Conservation (phyloP, 306 rosid genomes). For the Lotus japonicus region DNA sequence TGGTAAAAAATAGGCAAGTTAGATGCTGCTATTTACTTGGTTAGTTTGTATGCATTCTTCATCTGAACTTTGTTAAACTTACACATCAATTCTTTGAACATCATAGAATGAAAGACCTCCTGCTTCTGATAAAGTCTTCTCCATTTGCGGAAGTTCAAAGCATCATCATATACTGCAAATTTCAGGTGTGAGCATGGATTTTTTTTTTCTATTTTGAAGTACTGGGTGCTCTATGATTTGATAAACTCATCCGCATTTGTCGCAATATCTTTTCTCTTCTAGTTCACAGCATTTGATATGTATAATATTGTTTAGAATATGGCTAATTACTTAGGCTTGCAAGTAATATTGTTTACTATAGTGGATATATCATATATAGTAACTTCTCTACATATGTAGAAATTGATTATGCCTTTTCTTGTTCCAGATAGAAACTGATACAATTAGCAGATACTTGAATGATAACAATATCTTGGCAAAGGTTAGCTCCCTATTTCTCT, state of each 20-base stretch:
- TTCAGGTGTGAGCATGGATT: slow-evolving; percentile 58
- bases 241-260: neutral
- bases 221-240: slow-evolving; percentile 2
- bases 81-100: slow-evolving; percentile 3
- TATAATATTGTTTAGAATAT: slow-evolving; percentile 8
- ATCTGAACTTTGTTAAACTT: slow-evolving; percentile 11
- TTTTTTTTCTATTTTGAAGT: slow-evolving; percentile 13
- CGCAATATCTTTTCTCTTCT: slow-evolving; percentile 7
- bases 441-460: slow-evolving; percentile 57
- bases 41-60: neutral
- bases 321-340: slow-evolving; percentile 8
- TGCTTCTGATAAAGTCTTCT: slow-evolving; percentile 65
- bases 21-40: slow-evolving; percentile 3
- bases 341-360: neutral
- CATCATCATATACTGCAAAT: slow-evolving; percentile 91
- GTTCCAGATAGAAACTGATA: slow-evolving; percentile 78
- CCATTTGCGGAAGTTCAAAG: slow-evolving; percentile 65
- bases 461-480: slow-evolving; percentile 71
- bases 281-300: slow-evolving; percentile 10
- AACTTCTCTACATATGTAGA: neutral
- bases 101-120: slow-evolving; percentile 72
- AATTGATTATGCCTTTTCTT: slow-evolving; percentile 20
- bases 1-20: slow-evolving; percentile 69
- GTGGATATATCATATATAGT: slow-evolving; percentile 1
- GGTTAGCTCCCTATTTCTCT: slow-evolving; percentile 49